Percentiles rank a stretch among this genome's conserved stretches.
Conservation (phyloP, 1,284 basidiomycete species). For the Spongispora temasekensis region DNA sequence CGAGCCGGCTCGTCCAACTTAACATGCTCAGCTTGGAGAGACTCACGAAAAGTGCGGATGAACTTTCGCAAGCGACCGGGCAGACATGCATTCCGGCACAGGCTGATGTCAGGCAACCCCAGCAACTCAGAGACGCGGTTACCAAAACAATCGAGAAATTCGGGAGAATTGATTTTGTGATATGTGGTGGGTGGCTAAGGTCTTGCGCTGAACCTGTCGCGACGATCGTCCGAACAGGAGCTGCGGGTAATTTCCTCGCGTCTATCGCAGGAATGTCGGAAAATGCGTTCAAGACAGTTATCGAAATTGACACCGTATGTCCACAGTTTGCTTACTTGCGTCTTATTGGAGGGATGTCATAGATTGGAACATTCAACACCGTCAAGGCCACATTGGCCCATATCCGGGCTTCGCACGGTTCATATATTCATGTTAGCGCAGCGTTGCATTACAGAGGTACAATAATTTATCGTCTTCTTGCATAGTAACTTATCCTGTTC, state of each 20-base stretch:
- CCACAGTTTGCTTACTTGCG: not conserved
- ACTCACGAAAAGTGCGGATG: constrained; percentile 69
- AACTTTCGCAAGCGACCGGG: constrained; percentile 73
- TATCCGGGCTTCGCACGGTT: constrained; percentile 70
- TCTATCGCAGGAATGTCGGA: not conserved
- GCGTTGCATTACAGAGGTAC: constrained; percentile 87
- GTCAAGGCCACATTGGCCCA: constrained; percentile 86
- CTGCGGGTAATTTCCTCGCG: constrained; percentile 1
- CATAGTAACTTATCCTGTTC: constrained; percentile 3
- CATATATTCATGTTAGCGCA: constrained; percentile 91
- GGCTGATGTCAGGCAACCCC: constrained; percentile 84
- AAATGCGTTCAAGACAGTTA: constrained; percentile 62
- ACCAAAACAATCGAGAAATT: constrained; percentile 73
- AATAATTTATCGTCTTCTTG: not conserved
- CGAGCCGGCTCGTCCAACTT: not conserved
- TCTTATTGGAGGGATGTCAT: not conserved
- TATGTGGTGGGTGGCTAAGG: constrained; percentile 88
- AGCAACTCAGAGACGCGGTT: constrained; percentile 77
- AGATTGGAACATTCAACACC: constrained; percentile 94
- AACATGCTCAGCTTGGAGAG: constrained; percentile 68
- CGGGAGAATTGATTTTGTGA: constrained; percentile 93
- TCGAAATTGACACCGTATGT: constrained; percentile 90
- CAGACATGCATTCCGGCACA: constrained; percentile 71
- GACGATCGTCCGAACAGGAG: not conserved
- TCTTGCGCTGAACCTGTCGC: constrained; percentile 43